These are phyloP conservation scores for Alisma plantagoaquatica DNA, from an alignment of 106 monocot genomes.

Conservation along the genomic window DNA sequence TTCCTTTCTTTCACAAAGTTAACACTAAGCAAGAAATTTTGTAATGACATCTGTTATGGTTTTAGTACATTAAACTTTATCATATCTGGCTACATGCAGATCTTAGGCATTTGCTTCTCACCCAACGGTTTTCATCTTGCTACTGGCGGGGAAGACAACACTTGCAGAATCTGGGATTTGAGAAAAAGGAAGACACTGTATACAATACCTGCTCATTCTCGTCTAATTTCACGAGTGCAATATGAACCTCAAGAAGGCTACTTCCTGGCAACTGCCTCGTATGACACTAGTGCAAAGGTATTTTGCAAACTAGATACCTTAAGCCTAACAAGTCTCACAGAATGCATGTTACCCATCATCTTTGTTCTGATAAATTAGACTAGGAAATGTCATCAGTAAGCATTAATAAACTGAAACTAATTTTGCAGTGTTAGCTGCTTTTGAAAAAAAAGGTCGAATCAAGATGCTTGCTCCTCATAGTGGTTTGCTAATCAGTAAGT, in stretches of 20 bases:
- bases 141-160: conserved; percentile 82
- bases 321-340: neutral
- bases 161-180: conserved; percentile 92
- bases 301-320: neutral
- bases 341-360: neutral
- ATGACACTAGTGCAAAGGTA: conserved; percentile 89
- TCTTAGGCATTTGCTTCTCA: conserved; percentile 82
- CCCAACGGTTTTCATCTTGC: conserved; percentile 88
- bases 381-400: neutral
- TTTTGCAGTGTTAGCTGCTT: too few relatives aligned
- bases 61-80: neutral
- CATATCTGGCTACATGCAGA: conserved; percentile 20
- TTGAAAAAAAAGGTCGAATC: too few relatives aligned
- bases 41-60: neutral
- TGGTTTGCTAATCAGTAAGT: too few relatives aligned
- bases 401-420: neutral
- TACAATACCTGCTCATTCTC: conserved; percentile 86
- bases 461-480: too few relatives aligned
- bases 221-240: conserved; percentile 86
- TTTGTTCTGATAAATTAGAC: neutral
- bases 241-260: conserved; percentile 96
- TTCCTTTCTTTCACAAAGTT: too few relatives aligned
- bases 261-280: conserved; percentile 82
- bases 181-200: conserved; percentile 78
- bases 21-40: neutral